Base-by-base conservation (phyloP, 306 rosid genomes). In the Cucumis cinereus region DNA sequence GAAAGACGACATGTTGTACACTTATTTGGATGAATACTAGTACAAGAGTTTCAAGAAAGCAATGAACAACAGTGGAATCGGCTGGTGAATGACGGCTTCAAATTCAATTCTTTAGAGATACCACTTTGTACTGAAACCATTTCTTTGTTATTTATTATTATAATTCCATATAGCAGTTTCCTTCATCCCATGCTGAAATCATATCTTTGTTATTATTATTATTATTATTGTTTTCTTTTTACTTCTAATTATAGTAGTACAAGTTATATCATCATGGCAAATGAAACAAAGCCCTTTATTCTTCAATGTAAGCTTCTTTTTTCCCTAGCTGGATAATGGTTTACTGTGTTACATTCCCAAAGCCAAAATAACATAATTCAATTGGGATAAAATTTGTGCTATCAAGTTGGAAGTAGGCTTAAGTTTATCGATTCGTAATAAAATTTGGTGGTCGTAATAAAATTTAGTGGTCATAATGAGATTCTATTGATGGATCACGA, bases 1-100 rank as follows among this genome's bases (percentile, higher is more conserved):
- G 93, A 95, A 92, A 85, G 98, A 95, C 68, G 98, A 95, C 20
- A 90, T 75, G 88, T 79, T 95, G 72, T 92, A 95, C 81, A 89
- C 96, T 58, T 95, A 92, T 75, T 79, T 95, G 92, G 99, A 95
- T 12, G 99, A 92, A 86, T 94, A 91, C 78, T 92, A 79, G 30
- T 9, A 62, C 41, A 10, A 17, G 35, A 26, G n/a, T 9, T 74
- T 16, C 41, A 55, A 15, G 47, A 36, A 52, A 53, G 53, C 23
- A 55, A 55, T 53, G 52, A 13, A 61, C 61, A 17, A 38, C 83
- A 69, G 38, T 61, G 60, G 78, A 57, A 57, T 13, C 69, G 40
- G 52, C 49, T 55, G 53, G 33, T 56, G 63, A 8, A n/a, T 36
- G 77, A 28, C 20, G 40, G 35, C 77, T 24, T 74, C 66, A 33